A percentile compares a stretch with the other conserved stretches of the same genome.
phyloP scores from a whole-genome alignment of 306 rosid genomes.

The Vigna reflexopilosa region DNA sequence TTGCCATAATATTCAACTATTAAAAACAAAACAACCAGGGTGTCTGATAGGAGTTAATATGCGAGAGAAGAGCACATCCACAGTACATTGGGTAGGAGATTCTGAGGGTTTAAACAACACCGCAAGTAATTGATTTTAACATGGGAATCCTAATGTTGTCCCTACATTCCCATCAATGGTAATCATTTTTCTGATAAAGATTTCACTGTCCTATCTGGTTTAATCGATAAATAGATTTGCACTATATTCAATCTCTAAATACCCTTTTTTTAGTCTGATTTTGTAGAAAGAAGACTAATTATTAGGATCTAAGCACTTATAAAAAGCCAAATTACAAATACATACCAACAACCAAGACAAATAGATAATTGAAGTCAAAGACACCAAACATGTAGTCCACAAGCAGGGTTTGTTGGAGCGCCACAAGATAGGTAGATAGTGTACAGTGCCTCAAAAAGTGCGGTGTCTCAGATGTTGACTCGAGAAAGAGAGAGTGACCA shows the following conservation, averaged over 20 bases:
- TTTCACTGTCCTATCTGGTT: too few relatives aligned
- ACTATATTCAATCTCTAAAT: neutral
- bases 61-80: neutral
- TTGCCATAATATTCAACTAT: neutral
- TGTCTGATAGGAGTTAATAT: neutral
- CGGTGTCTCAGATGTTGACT: slow-evolving; percentile 32
- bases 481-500: neutral
- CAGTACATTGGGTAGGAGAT: neutral
- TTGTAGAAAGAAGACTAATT: too few relatives aligned
- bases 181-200: too few relatives aligned
- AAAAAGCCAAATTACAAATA: too few relatives aligned
- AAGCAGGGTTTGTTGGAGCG: neutral
- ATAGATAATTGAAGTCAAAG: neutral
- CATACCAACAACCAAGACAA: neutral
- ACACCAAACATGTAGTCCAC: neutral
- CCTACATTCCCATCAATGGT: too few relatives aligned
- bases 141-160: too few relatives aligned
- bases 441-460: neutral
- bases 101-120: neutral
- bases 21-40: neutral
- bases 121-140: too few relatives aligned
- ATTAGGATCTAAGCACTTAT: too few relatives aligned
- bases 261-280: neutral
- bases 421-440: neutral
- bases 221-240: too few relatives aligned